Percentiles rank a stretch among this genome's conserved stretches.
Conservation (phyloP, 2,329 filamentous ascomycete genomes). For the Ophiostoma novo-ulmi region DNA sequence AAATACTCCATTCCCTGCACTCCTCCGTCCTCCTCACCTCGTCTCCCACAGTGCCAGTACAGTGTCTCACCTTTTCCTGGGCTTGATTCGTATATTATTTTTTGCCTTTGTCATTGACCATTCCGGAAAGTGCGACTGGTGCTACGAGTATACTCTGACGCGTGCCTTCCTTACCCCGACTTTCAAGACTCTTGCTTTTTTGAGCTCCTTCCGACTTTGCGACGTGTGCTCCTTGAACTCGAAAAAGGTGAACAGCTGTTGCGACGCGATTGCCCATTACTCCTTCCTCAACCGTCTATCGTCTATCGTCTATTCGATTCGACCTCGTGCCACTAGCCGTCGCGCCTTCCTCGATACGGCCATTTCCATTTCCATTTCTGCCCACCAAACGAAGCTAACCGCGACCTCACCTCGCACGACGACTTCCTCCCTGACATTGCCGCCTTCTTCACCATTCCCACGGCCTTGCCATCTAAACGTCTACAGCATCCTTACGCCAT, state of each 20-base stretch:
- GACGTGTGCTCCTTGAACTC: background rate
- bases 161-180: constrained; percentile 13
- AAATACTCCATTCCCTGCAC: constrained; percentile 11
- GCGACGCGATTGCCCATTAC: background rate
- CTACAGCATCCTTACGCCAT: background rate
- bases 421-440: background rate
- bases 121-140: constrained; percentile 17
- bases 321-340: constrained; percentile 1
- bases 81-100: background rate
- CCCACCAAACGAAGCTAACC: background rate
- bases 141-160: background rate
- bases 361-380: background rate
- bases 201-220: constrained; percentile 14
- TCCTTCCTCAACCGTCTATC: background rate
- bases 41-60: constrained; percentile 5
- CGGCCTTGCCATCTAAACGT: no score
- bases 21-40: background rate
- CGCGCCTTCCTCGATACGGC: background rate
- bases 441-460: background rate
- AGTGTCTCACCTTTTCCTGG: background rate
- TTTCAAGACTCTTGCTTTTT: background rate
- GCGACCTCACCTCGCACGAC: background rate
- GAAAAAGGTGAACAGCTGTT: background rate
- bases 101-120: background rate
- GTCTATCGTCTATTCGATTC: background rate